Evolutionary conservation across 2,329 filamentous ascomycete species (phyloP).

Genomic region (Pseudocercospora fuligena): DNA sequence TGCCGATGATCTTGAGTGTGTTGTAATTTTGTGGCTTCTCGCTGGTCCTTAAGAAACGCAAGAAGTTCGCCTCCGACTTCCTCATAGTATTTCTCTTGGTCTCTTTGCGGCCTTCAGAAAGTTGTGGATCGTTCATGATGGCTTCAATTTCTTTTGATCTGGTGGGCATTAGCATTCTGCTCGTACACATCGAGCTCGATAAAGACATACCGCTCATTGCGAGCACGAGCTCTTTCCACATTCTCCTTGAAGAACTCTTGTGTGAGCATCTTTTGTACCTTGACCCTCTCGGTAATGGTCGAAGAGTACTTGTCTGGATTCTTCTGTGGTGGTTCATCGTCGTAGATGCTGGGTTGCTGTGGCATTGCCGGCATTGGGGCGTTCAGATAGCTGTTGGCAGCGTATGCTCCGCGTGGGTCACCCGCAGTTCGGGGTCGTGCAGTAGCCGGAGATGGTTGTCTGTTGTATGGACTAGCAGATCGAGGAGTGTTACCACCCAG

Average conservation of each 20-base stretch:
- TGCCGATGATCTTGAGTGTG: conserved; percentile 97
- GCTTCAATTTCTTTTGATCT: conserved; percentile 93
- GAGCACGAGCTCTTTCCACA: conserved; percentile 91
- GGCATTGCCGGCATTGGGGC: conserved; percentile 63
- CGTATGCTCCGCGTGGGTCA: conserved; percentile 59
- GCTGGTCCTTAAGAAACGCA: conserved; percentile 91
- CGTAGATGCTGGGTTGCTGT: conserved; percentile 46
- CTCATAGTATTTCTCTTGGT: conserved; percentile 84
- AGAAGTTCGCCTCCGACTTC: conserved; percentile 86
- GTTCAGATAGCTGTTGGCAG: conserved; percentile 69
- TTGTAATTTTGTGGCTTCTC: conserved; percentile 94
- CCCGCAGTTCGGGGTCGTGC: conserved; percentile 86
- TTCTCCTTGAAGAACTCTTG: conserved; percentile 96
- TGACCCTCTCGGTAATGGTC: conserved; percentile 75
- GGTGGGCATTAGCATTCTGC: conserved; percentile 26
- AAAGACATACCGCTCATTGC: conserved; percentile 78
- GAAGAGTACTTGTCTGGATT: conserved; percentile 87
- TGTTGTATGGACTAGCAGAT: conserved; percentile 68
- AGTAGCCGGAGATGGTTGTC: conserved; percentile 67
- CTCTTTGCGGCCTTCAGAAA: conserved; percentile 76
- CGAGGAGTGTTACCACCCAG: conserved; percentile 67
- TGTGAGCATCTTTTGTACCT: conserved; percentile 68
- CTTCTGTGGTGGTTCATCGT: conserved; percentile 74
- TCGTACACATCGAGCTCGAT: neutral
- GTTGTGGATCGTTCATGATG: conserved; percentile 76